Evolutionary conservation across 108 stramenopile species (phyloP).

Genomic region (Cyclostephanos tholiformis): DNA sequence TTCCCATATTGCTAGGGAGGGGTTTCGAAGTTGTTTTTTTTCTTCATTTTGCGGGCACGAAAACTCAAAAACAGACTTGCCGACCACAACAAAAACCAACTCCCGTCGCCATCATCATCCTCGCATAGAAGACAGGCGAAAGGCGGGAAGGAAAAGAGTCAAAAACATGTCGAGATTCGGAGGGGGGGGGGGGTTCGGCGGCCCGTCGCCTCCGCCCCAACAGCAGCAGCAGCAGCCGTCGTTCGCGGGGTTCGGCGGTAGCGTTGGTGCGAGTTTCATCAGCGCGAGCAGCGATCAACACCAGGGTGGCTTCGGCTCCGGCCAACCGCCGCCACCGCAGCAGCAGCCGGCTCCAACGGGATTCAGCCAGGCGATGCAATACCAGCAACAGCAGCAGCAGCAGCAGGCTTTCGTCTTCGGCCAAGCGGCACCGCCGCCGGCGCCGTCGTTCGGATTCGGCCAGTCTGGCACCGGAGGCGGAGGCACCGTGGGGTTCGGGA

Average conservation of each 20-base stretch:
- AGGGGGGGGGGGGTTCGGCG: background rate
- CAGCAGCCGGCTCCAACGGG: background rate
- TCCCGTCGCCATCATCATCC: no score
- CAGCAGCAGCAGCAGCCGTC: slow-evolving; percentile 4
- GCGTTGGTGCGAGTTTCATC: background rate
- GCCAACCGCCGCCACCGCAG: background rate
- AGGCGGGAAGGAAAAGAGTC: background rate
- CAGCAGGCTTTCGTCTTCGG: background rate
- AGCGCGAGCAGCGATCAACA: background rate
- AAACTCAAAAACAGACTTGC: no score
- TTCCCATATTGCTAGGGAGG: no score
- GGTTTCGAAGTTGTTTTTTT: no score
- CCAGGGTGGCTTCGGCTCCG: background rate
- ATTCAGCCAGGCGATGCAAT: slow-evolving; percentile 9
- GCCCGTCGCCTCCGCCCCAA: background rate
- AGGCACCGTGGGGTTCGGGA: background rate
- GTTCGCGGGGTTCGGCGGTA: background rate
- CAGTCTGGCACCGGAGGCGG: background rate
- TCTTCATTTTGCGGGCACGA: no score
- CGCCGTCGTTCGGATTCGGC: background rate
- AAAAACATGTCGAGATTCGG: slow-evolving; percentile 18
- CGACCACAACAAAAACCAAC: no score
- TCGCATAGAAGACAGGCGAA: background rate
- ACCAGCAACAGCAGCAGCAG: slow-evolving; percentile 1
- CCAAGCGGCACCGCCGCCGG: background rate